These are phyloP conservation scores for Metschnikowia aberdeeniae DNA, from an alignment of 805 yeast genomes.

Conservation along the genomic window DNA sequence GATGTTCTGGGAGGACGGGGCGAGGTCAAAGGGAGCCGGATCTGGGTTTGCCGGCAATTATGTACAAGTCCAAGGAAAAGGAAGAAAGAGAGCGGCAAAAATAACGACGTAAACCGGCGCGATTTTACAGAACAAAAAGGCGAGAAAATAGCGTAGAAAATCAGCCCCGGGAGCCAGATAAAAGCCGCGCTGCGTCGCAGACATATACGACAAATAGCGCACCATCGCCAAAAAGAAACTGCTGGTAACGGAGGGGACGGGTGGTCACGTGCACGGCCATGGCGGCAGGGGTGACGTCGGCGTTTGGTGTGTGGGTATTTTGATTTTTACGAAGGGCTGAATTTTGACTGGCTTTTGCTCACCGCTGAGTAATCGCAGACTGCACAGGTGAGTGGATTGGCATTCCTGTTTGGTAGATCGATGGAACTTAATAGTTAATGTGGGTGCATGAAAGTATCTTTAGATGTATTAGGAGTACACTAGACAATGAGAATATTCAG, in stretches of 20 bases:
- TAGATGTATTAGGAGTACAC: too few relatives aligned
- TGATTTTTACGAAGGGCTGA: too few relatives aligned
- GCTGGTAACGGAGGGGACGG: neutral
- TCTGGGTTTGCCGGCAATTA: neutral
- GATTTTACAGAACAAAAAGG: constrained; percentile 4
- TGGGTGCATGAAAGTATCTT: too few relatives aligned
- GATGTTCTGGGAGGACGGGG: neutral
- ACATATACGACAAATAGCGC: constrained; percentile 3
- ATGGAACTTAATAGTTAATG: too few relatives aligned
- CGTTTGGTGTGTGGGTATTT: too few relatives aligned
- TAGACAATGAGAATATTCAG: too few relatives aligned
- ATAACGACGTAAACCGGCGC: constrained; percentile 2
- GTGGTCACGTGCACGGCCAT: neutral
- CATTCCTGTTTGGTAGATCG: too few relatives aligned
- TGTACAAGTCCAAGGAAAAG: constrained; percentile 1
- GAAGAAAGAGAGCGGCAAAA: neutral
- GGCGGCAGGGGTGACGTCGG: neutral
- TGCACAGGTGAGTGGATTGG: too few relatives aligned
- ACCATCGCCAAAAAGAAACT: constrained; percentile 4
- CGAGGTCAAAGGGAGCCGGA: neutral
- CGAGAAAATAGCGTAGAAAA: neutral
- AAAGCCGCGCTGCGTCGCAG: constrained; percentile 1
- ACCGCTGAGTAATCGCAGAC: too few relatives aligned
- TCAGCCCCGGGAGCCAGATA: neutral
- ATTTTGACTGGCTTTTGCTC: too few relatives aligned